Evolutionary conservation across 2,329 filamentous ascomycete species (phyloP).

Genomic region (Chrysoporthe deuterocubensis): DNA sequence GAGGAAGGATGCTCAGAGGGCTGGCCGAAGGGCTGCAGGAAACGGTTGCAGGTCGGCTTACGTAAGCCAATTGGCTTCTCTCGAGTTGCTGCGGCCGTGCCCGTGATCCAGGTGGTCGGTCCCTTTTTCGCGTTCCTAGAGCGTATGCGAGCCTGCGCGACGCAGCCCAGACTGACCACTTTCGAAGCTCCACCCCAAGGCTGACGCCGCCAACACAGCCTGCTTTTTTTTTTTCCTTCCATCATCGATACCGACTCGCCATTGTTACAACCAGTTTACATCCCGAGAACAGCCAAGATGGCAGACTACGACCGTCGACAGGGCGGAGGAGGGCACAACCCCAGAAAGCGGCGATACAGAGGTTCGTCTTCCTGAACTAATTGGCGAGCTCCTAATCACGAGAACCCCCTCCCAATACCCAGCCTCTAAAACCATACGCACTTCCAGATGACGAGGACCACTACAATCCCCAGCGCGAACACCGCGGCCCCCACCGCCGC

Average conservation of each 20-base stretch:
- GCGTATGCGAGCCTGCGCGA: conserved; percentile 5
- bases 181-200: conserved; percentile 12
- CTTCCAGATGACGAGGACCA: conserved; percentile 65
- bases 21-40: not conserved
- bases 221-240: not conserved
- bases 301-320: conserved; percentile 63
- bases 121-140: conserved; percentile 6
- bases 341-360: conserved; percentile 79
- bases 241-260: too few species aligned
- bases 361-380: conserved; percentile 54
- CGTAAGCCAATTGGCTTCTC: not conserved
- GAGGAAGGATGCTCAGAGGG: not conserved
- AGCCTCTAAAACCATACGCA: conserved; percentile 14
- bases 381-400: not conserved
- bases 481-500: conserved; percentile 68
- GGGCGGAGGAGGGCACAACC: conserved; percentile 57
- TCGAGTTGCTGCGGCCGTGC: not conserved
- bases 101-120: not conserved
- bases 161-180: not conserved
- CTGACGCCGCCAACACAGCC: conserved; percentile 15
- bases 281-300: conserved; percentile 43
- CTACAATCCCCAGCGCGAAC: conserved; percentile 57
- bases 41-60: not conserved
- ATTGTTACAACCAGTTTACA: conserved; percentile 10
- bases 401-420: not conserved